phyloP scores from a whole-genome alignment of 1,139 yeast species.

The Scheffersomyces quercinus region DNA sequence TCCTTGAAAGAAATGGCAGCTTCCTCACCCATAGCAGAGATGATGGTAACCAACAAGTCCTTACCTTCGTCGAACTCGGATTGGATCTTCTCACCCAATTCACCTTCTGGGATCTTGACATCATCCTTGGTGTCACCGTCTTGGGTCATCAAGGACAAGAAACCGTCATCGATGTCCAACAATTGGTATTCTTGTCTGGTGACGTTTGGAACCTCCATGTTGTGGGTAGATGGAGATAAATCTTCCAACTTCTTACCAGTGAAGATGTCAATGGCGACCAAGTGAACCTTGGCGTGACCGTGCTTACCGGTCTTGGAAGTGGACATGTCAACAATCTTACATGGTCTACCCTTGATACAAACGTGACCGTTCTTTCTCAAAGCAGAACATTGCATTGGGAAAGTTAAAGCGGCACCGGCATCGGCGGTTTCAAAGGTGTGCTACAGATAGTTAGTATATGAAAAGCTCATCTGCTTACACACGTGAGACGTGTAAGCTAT shows the following conservation, averaged over 20 bases:
- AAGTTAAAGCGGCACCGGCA: constrained; percentile 98
- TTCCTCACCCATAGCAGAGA: constrained; percentile 99
- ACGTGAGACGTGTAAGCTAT: background rate
- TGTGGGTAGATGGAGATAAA: constrained; percentile 99
- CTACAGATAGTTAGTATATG: constrained; percentile 44
- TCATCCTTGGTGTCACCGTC: constrained; percentile 99
- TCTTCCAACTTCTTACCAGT: constrained; percentile 99
- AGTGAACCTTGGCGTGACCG: constrained; percentile 99
- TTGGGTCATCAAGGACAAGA: constrained; percentile 91
- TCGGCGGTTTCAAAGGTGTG: constrained; percentile 97
- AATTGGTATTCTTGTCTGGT: constrained; percentile 93
- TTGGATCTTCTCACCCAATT: constrained; percentile 90
- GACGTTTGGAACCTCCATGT: constrained; percentile 99
- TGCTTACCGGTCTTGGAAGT: constrained; percentile 99
- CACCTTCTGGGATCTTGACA: constrained; percentile 97
- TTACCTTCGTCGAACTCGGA: constrained; percentile 95
- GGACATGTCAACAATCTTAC: constrained; percentile 99
- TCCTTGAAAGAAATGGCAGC: constrained; percentile 98
- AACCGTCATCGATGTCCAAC: constrained; percentile 98
- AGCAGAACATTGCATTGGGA: constrained; percentile 99
- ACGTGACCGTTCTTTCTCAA: constrained; percentile 99
- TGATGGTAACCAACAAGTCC: constrained; percentile 93
- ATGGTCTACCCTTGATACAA: constrained; percentile 98
- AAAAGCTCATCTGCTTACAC: background rate
- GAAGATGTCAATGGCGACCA: constrained; percentile 98